These are phyloP conservation scores for Kalmusia sp. DNA, from an alignment of 2,329 filamentous ascomycete genomes.

Conservation along the genomic window DNA sequence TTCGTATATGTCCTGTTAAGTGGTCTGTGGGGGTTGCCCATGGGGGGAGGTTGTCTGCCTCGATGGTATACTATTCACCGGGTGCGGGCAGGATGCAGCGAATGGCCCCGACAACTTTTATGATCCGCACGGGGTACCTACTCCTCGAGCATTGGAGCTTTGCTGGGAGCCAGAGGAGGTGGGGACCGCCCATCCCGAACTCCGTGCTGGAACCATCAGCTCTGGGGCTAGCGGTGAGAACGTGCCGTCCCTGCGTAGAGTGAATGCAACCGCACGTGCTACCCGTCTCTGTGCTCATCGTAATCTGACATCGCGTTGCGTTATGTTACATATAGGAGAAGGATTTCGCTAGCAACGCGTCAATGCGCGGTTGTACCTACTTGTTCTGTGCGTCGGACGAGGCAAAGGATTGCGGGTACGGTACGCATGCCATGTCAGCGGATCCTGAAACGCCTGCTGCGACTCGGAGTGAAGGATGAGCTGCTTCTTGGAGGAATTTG, in stretches of 20 bases:
- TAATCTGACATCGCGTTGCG: not conserved
- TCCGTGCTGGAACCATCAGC: not conserved
- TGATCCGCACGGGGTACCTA: no score
- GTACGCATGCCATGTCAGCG: not conserved
- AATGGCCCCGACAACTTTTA: no score
- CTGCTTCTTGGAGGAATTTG: no score
- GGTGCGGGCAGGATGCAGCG: no score
- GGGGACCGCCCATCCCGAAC: not conserved
- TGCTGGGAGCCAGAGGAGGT: not conserved
- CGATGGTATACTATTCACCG: no score
- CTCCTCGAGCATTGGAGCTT: not conserved
- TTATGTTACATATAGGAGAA: not conserved
- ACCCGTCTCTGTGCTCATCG: not conserved
- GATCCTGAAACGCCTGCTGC: not conserved
- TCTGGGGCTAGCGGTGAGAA: not conserved
- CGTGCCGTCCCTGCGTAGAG: not conserved
- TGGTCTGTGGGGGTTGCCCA: no score
- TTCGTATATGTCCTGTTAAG: no score
- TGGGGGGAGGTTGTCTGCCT: no score
- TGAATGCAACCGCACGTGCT: slow-evolving; percentile 6
- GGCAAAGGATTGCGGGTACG: not conserved
- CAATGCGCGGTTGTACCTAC: slow-evolving; percentile 4
- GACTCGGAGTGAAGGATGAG: no score
- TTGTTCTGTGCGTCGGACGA: not conserved
- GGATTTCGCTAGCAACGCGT: not conserved